Evolutionary conservation across 768 basidiomycete genomes (phyloP).

Genomic region (Hypsizygus marmoreus): DNA sequence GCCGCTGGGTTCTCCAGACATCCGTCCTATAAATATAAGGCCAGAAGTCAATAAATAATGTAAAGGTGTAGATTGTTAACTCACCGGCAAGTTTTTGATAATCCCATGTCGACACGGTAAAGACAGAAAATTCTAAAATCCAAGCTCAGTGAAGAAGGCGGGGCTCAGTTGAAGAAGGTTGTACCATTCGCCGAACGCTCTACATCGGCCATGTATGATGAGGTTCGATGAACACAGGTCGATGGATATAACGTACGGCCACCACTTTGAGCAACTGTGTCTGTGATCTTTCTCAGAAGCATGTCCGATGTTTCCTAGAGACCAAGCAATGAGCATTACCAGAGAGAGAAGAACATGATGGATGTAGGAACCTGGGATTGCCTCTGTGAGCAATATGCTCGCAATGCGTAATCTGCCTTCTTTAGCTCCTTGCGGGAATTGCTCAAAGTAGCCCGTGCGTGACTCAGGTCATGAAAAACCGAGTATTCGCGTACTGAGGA

Average conservation of each 20-base stretch:
- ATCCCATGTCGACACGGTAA: slow-evolving; percentile 4
- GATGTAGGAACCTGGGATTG: too few species aligned
- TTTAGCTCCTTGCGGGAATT: neutral
- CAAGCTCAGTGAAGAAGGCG: neutral
- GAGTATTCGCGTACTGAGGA: neutral
- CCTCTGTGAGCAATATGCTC: slow-evolving; percentile 2
- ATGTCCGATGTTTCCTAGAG: neutral
- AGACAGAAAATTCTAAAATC: neutral
- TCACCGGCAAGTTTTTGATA: neutral
- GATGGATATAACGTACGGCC: too few species aligned
- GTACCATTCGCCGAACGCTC: too few species aligned
- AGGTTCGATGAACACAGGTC: too few species aligned
- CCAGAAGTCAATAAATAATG: neutral
- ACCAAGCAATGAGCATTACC: too few species aligned
- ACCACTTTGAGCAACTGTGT: too few species aligned
- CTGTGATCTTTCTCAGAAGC: neutral
- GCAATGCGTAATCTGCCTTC: neutral
- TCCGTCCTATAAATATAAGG: neutral
- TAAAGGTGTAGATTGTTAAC: neutral
- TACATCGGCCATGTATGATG: too few species aligned
- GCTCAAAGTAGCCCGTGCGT: neutral
- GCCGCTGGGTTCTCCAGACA: neutral
- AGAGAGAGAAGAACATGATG: too few species aligned
- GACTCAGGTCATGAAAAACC: neutral
- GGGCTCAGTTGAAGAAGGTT: too few species aligned